Evolutionary conservation across 345 rosid genomes (phyloP).

Genomic region (Citrus inodora): DNA sequence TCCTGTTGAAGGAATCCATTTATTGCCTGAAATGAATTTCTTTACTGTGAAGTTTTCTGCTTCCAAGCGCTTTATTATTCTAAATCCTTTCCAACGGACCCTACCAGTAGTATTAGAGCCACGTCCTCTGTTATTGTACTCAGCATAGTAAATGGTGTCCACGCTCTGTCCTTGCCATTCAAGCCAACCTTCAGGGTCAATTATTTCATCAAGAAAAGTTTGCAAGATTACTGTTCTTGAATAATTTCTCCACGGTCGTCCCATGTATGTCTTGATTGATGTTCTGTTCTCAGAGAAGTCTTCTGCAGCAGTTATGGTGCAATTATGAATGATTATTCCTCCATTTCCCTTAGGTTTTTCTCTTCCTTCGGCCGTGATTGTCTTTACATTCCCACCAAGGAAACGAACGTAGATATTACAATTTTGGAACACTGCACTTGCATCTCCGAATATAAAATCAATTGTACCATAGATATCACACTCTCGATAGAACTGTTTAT

Average conservation of each 20-base stretch:
- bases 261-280: constrained; percentile 24
- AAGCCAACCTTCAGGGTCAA: constrained; percentile 31
- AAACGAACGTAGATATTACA: constrained; percentile 21
- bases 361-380: constrained; percentile 26
- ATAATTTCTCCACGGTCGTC: constrained; percentile 32
- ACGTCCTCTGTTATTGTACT: constrained; percentile 10
- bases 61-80: not conserved
- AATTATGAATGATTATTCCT: constrained; percentile 28
- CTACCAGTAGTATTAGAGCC: constrained; percentile 7
- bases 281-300: not conserved
- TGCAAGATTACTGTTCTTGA: constrained; percentile 30
- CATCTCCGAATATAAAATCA: constrained; percentile 38
- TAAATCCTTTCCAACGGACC: constrained; percentile 30
- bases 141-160: constrained; percentile 25
- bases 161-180: constrained; percentile 23
- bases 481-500: constrained; percentile 29
- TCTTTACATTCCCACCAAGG: constrained; percentile 13
- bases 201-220: constrained; percentile 16
- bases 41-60: constrained; percentile 22
- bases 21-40: constrained; percentile 21
- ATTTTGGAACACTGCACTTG: constrained; percentile 30
- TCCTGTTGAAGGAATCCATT: not conserved
- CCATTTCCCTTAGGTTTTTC: not conserved
- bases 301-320: constrained; percentile 16
- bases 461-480: constrained; percentile 3